phyloP scores from a whole-genome alignment of 371 early-diverging fungal genomes.

The Capillidium heterosporum region DNA sequence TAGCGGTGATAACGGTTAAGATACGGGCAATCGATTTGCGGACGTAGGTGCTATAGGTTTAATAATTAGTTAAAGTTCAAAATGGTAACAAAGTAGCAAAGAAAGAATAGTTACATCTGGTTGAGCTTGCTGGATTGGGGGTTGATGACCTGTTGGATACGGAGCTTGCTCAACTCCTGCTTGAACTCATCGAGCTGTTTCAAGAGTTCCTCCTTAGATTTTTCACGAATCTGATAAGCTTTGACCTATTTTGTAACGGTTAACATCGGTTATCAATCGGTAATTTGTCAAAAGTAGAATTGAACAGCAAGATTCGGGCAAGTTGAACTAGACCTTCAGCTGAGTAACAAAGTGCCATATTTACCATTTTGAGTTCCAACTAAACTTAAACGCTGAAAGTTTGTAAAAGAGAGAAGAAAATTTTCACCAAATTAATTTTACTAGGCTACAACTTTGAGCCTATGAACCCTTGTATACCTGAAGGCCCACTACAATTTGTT shows the following conservation, averaged over 20 bases:
- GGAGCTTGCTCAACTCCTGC: slow-evolving; percentile 74
- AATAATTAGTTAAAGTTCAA: background rate
- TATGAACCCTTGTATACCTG: too few species aligned
- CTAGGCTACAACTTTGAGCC: too few species aligned
- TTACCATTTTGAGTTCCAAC: background rate
- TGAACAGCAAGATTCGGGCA: background rate
- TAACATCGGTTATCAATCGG: too few species aligned
- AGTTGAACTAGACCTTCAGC: background rate
- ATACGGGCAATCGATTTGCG: slow-evolving; percentile 87
- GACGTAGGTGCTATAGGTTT: slow-evolving; percentile 32
- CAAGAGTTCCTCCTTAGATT: slow-evolving; percentile 75
- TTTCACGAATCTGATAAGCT: slow-evolving; percentile 76
- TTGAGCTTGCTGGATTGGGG: slow-evolving; percentile 52
- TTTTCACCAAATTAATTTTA: too few species aligned
- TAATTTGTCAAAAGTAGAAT: background rate
- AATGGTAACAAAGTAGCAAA: background rate
- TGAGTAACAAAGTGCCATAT: background rate
- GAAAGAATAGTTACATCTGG: slow-evolving; percentile 42
- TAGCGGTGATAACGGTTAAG: slow-evolving; percentile 81
- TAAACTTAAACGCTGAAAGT: too few species aligned
- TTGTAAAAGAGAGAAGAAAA: too few species aligned
- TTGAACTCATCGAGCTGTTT: slow-evolving; percentile 82
- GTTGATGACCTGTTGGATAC: slow-evolving; percentile 79
- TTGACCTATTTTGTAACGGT: slow-evolving; percentile 27
- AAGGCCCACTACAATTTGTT: too few species aligned